Conservation (phyloP, 2,329 filamentous ascomycete genomes). For the Phialocephala sp. region DNA sequence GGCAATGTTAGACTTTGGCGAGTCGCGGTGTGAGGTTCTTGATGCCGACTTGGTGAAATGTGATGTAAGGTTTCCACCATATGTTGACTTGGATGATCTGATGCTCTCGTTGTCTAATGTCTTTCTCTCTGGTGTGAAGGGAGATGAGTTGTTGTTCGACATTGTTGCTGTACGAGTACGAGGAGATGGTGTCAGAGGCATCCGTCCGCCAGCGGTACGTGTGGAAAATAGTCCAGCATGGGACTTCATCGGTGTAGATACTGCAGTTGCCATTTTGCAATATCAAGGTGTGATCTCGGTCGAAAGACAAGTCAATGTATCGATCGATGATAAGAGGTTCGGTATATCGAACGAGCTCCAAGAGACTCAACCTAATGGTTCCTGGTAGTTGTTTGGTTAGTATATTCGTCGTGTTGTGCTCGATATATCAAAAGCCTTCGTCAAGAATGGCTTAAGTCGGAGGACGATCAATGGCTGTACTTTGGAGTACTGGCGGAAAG, state of each 20-base stretch:
- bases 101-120: slow-evolving; percentile 58
- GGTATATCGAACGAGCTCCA: slow-evolving; percentile 57
- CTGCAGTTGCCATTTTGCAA: slow-evolving; percentile 78
- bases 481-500: slow-evolving; percentile 48
- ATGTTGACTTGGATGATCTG: slow-evolving; percentile 70
- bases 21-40: slow-evolving; percentile 76
- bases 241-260: slow-evolving; percentile 94
- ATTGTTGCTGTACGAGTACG: slow-evolving; percentile 62
- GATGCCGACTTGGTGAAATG: slow-evolving; percentile 75
- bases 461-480: slow-evolving; percentile 52
- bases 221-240: slow-evolving; percentile 91
- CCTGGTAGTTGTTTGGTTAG: slow-evolving; percentile 56
- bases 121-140: slow-evolving; percentile 74
- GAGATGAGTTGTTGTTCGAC: slow-evolving; percentile 68
- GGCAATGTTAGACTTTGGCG: slow-evolving; percentile 96
- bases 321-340: slow-evolving; percentile 47
- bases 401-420: slow-evolving; percentile 52
- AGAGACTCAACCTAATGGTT: slow-evolving; percentile 66
- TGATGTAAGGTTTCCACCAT: slow-evolving; percentile 78
- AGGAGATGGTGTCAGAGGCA: slow-evolving; percentile 93
- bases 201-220: slow-evolving; percentile 91
- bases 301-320: slow-evolving; percentile 57
- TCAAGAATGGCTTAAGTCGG: slow-evolving; percentile 52
- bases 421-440: slow-evolving; percentile 56
- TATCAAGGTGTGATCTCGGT: slow-evolving; percentile 49